Percentiles rank a stretch among this genome's conserved stretches.
These are phyloP conservation scores for Aotearoamyces nothofagi DNA, from an alignment of 2,329 filamentous ascomycete genomes.

Conservation along the genomic window DNA sequence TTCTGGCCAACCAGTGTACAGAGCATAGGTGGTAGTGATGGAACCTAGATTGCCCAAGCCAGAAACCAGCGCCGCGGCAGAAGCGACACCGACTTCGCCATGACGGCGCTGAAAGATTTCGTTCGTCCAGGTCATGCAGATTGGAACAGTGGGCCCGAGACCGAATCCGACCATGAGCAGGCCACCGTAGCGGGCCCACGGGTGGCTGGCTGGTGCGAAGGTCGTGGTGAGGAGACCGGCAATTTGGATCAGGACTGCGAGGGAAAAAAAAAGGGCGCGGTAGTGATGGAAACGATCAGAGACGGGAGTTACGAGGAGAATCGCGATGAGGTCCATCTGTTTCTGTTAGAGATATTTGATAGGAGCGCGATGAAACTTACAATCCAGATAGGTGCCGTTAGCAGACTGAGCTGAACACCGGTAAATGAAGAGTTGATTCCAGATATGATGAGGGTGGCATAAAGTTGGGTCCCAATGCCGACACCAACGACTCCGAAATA, in stretches of 20 bases:
- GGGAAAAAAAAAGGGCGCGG: conserved; percentile 68
- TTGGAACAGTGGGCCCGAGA: conserved; percentile 78
- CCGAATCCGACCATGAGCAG: conserved; percentile 85
- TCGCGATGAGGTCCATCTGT: conserved; percentile 83
- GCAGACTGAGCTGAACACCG: conserved; percentile 60
- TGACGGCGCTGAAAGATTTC: conserved; percentile 84
- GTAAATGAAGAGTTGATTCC: conserved; percentile 61
- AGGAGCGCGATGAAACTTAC: conserved; percentile 41
- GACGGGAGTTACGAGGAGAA: conserved; percentile 70
- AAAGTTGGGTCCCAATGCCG: conserved; percentile 78
- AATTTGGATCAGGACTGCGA: conserved; percentile 65
- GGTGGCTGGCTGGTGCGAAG: conserved; percentile 48
- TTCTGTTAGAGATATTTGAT: conserved; percentile 28
- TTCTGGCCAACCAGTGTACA: conserved; percentile 75
- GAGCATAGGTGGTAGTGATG: conserved; percentile 74
- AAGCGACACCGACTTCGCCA: conserved; percentile 80
- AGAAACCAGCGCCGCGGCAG: conserved; percentile 72
- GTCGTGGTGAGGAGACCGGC: conserved; percentile 66
- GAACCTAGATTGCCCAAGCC: conserved; percentile 78
- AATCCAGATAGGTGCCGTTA: conserved; percentile 88
- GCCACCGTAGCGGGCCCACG: conserved; percentile 77
- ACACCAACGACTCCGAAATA: conserved; percentile 92
- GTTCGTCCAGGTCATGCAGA: conserved; percentile 87
- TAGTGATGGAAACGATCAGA: conserved; percentile 75
- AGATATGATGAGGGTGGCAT: conserved; percentile 74